Conservation (phyloP, 2,329 filamentous ascomycete species). For the Penicillium oxalicum region DNA sequence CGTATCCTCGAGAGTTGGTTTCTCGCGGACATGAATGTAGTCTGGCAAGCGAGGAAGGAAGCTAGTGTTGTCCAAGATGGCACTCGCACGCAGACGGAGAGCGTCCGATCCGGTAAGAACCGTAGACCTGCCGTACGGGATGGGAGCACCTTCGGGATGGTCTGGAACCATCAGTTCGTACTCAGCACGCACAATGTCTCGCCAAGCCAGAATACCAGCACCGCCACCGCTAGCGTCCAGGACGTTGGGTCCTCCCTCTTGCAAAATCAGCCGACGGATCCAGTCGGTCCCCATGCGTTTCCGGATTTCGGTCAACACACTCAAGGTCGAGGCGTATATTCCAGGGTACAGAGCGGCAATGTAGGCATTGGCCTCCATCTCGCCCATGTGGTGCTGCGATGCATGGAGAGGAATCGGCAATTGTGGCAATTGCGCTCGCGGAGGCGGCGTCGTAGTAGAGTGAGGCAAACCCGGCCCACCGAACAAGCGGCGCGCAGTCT, state of each 20-base stretch:
- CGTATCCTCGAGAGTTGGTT: slow-evolving; percentile 54
- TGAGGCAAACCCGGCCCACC: slow-evolving; percentile 71
- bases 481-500: slow-evolving; percentile 66
- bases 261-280: slow-evolving; percentile 51
- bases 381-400: slow-evolving; percentile 51
- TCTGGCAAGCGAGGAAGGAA: slow-evolving; percentile 91
- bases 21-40: slow-evolving; percentile 60
- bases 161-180: slow-evolving; percentile 62
- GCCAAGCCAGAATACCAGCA: slow-evolving; percentile 57
- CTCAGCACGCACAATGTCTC: slow-evolving; percentile 71
- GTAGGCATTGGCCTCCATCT: slow-evolving; percentile 57
- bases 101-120: slow-evolving; percentile 72
- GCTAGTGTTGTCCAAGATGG: slow-evolving; percentile 77
- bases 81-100: slow-evolving; percentile 68
- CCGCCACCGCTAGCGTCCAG: slow-evolving; percentile 59
- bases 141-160: slow-evolving; percentile 35
- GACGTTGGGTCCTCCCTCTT: slow-evolving; percentile 52
- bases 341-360: slow-evolving; percentile 56
- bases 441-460: slow-evolving; percentile 64
- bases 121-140: slow-evolving; percentile 62
- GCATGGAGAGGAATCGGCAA: slow-evolving; percentile 54
- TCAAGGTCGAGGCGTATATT: slow-evolving; percentile 53
- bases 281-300: slow-evolving; percentile 55
- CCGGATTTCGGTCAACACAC: slow-evolving; percentile 54
- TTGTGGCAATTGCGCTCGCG: slow-evolving; percentile 46